Conservation (phyloP, 2,329 filamentous ascomycete genomes). For the Xylariaceae sp. region DNA sequence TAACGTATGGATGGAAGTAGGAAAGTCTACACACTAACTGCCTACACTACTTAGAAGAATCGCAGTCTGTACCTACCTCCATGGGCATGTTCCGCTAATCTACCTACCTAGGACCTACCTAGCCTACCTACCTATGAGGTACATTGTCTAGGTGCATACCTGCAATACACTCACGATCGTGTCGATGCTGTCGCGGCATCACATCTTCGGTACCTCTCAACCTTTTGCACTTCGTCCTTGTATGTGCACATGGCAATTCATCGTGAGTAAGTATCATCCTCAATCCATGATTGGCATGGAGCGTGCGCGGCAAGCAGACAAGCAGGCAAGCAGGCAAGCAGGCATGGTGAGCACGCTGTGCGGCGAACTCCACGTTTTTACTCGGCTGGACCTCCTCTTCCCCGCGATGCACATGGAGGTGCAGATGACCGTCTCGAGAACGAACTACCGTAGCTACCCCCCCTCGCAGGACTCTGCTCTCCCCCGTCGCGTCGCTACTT, state of each 20-base stretch:
- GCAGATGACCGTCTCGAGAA: conserved; percentile 28
- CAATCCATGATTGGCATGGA: conserved; percentile 13
- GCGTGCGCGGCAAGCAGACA: conserved; percentile 12
- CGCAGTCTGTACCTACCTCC: no score
- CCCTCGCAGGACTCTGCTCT: conserved; percentile 21
- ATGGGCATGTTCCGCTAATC: no score
- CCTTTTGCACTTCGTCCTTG: neutral
- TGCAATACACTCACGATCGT: no score
- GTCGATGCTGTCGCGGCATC: no score
- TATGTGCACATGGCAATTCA: neutral
- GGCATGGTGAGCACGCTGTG: conserved; percentile 12
- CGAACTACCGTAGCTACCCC: conserved; percentile 22
- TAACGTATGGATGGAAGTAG: no score
- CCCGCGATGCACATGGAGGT: conserved; percentile 27
- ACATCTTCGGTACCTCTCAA: no score
- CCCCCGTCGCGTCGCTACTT: neutral
- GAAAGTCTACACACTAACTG: no score
- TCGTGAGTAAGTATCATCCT: neutral
- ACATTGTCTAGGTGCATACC: no score
- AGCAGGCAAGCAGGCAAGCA: neutral
- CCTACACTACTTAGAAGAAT: no score
- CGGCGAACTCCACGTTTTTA: conserved; percentile 31
- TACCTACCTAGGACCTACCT: no score
- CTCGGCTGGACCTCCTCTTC: conserved; percentile 19
- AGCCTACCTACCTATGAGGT: no score